Percentiles rank a stretch among this genome's conserved stretches.
phyloP scores from a whole-genome alignment of 2,329 filamentous ascomycete species.

The Tolypocladium album region DNA sequence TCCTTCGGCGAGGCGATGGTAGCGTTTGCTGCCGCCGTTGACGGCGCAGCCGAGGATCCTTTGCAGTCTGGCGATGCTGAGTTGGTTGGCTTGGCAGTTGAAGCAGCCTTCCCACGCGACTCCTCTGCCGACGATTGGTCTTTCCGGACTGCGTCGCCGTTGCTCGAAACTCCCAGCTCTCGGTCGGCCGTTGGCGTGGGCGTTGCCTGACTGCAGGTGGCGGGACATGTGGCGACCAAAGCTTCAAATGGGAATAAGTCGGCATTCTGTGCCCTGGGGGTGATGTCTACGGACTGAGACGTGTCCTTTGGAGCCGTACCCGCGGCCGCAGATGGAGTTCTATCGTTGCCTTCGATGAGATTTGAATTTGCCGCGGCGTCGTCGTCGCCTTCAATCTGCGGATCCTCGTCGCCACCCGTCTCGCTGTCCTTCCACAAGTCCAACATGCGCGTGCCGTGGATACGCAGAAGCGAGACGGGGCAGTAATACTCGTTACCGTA shows the following conservation, averaged over 20 bases:
- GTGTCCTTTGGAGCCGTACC: background rate
- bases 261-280: background rate
- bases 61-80: background rate
- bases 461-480: constrained; percentile 76
- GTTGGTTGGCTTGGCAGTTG: background rate
- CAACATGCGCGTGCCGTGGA: constrained; percentile 94
- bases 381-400: constrained; percentile 25
- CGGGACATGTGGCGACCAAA: background rate
- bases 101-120: background rate
- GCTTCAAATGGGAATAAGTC: background rate
- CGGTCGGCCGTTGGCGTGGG: background rate
- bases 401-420: constrained; percentile 50
- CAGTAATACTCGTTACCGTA: constrained; percentile 97
- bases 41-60: background rate
- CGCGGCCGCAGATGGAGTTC: background rate
- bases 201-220: background rate
- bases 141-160: background rate
- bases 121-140: background rate
- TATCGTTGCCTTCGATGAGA: background rate
- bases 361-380: constrained; percentile 2
- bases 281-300: background rate
- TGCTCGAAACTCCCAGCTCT: background rate
- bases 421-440: constrained; percentile 86
- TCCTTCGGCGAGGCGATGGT: background rate
- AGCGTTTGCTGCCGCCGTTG: background rate